phyloP scores from a whole-genome alignment of 2,329 filamentous ascomycete species.

The Pyricularia pennisetigena region DNA sequence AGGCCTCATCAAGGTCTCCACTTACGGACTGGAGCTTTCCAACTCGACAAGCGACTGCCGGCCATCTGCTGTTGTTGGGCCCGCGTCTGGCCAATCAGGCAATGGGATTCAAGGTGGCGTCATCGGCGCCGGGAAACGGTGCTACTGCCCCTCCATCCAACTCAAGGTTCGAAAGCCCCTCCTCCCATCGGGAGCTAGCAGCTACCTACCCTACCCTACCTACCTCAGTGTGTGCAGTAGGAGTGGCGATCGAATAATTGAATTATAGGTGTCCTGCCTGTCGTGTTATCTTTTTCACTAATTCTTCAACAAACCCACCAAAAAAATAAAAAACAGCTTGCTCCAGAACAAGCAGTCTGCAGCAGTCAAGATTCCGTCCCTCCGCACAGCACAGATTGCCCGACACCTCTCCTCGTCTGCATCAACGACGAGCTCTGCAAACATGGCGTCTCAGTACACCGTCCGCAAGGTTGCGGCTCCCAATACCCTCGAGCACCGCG shows the following conservation, averaged over 20 bases:
- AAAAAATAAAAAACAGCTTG: not conserved
- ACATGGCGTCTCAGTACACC: slow-evolving; percentile 58
- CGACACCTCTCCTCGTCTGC: slow-evolving; percentile 37
- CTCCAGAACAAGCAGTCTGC: not conserved
- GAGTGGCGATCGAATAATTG: not conserved
- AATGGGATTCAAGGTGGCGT: slow-evolving; percentile 2
- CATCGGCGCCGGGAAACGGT: not conserved
- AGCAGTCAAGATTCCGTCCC: slow-evolving; percentile 33
- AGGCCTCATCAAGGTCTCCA: not conserved
- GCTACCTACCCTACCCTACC: not conserved
- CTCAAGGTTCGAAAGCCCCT: slow-evolving; percentile 8
- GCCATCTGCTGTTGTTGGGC: not conserved
- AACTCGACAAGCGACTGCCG: not conserved
- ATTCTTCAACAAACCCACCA: not conserved
- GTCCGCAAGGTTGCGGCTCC: slow-evolving; percentile 80
- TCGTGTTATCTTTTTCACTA: not conserved
- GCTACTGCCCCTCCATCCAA: slow-evolving; percentile 14
- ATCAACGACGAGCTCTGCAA: slow-evolving; percentile 11
- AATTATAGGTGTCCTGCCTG: not conserved
- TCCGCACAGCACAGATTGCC: slow-evolving; percentile 43
- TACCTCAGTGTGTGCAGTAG: not conserved
- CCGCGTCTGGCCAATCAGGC: not conserved
- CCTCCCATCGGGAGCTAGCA: not conserved
- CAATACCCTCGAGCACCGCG: slow-evolving; percentile 92
- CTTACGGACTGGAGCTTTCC: not conserved